Evolutionary conservation across 1,284 basidiomycete species (phyloP).

Genomic region (Stygiomarasmius scandens): DNA sequence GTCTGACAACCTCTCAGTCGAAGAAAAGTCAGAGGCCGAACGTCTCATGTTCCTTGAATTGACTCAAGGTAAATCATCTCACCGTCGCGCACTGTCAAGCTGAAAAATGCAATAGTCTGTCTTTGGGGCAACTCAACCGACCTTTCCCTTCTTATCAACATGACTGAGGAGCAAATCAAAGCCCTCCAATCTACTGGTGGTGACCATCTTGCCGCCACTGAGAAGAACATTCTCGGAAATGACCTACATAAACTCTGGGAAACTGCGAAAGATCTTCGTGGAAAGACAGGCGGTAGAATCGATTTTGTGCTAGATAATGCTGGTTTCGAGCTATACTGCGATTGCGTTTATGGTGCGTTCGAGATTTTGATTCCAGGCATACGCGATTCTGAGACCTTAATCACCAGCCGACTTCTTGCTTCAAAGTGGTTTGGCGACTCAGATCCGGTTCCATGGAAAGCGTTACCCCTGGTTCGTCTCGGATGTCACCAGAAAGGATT

Average conservation of each 20-base stretch:
- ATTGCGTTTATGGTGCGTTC: conserved; percentile 86
- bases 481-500: conserved; percentile 97
- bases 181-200: conserved; percentile 96
- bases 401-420: conserved; percentile 82
- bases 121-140: conserved; percentile 98
- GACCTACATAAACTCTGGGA: conserved; percentile 84
- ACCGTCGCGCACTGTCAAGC: conserved; percentile 7
- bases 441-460: conserved; percentile 94
- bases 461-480: conserved; percentile 92
- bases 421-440: conserved; percentile 84
- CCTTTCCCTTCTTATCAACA: conserved; percentile 94
- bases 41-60: conserved; percentile 93
- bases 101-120: conserved; percentile 59
- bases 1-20: conserved; percentile 53
- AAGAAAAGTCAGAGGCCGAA: conserved; percentile 74
- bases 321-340: conserved; percentile 96
- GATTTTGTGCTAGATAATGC: conserved; percentile 91
- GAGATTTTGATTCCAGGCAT: neutral
- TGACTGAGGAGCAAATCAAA: conserved; percentile 99
- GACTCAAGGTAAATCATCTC: conserved; percentile 66
- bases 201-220: conserved; percentile 92
- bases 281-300: conserved; percentile 78
- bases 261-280: conserved; percentile 69
- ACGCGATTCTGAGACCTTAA: neutral
- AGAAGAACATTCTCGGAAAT: conserved; percentile 94